These are phyloP conservation scores for Vitis hybrid DNA, from an alignment of 177 flowering plant genomes.

Conservation along the genomic window DNA sequence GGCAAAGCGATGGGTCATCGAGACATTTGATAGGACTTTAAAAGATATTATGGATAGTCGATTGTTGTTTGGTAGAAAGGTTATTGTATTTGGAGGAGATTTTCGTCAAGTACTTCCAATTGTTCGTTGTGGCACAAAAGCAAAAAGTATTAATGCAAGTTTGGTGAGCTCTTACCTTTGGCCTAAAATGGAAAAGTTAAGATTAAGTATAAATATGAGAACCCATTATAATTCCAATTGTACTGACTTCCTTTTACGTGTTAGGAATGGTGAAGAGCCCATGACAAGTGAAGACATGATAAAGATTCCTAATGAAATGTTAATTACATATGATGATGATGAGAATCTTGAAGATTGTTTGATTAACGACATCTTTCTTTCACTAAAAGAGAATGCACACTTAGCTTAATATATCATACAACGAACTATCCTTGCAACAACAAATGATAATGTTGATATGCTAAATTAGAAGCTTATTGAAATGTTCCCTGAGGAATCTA, in stretches of 20 bases:
- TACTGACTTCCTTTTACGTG: neutral
- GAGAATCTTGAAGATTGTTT: neutral
- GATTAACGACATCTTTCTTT: neutral
- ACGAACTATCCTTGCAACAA: too few species aligned
- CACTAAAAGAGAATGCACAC: neutral
- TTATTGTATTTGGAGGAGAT: neutral
- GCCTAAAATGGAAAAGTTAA: neutral
- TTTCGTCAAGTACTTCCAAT: neutral
- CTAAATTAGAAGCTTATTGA: neutral
- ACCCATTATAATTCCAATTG: neutral
- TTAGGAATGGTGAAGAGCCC: neutral
- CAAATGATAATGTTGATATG: neutral
- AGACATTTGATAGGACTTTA: conserved; percentile 4
- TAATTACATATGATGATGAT: neutral
- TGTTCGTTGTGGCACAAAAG: neutral
- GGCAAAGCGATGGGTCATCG: conserved; percentile 4
- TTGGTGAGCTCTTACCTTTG: neutral
- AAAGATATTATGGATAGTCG: conserved; percentile 7
- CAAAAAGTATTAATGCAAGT: neutral
- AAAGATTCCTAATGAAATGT: neutral
- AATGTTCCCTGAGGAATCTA: neutral
- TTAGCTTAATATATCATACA: neutral
- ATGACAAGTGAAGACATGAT: neutral
- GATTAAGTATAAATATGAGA: neutral
- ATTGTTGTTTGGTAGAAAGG: conserved; percentile 6